Evolutionary conservation across 306 rosid species (phyloP).

Genomic region (Pachyrhizus erosus): DNA sequence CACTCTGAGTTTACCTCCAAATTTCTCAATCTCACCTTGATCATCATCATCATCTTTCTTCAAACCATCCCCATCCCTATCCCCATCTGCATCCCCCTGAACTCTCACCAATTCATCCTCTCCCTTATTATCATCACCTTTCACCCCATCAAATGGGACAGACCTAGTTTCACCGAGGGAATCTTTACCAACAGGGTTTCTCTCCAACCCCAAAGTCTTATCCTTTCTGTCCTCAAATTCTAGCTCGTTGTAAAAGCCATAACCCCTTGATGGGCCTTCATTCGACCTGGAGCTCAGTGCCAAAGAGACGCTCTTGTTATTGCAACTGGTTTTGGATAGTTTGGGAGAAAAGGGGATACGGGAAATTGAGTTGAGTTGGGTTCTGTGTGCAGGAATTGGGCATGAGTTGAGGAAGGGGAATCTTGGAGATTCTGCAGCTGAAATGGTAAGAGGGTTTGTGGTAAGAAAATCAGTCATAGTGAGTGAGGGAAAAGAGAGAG

Average conservation of each 20-base stretch:
- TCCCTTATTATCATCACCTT: slow-evolving; percentile 32
- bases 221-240: slow-evolving; percentile 55
- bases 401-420: slow-evolving; percentile 37
- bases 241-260: slow-evolving; percentile 50
- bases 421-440: slow-evolving; percentile 49
- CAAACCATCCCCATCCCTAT: slow-evolving; percentile 10
- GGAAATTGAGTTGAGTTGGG: slow-evolving; percentile 21
- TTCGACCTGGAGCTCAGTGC: slow-evolving; percentile 37
- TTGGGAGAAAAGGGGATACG: slow-evolving; percentile 25
- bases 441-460: slow-evolving; percentile 42
- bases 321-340: slow-evolving; percentile 23
- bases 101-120: slow-evolving; percentile 51
- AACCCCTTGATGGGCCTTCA: slow-evolving; percentile 40
- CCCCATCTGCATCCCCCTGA: slow-evolving; percentile 41
- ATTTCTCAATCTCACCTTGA: slow-evolving; percentile 43
- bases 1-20: slow-evolving; percentile 51
- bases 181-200: slow-evolving; percentile 27
- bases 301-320: not conserved
- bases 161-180: slow-evolving; percentile 33
- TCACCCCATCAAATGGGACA: slow-evolving; percentile 35
- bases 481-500: not conserved
- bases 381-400: not conserved
- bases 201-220: slow-evolving; percentile 43
- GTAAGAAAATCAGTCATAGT: slow-evolving; percentile 53
- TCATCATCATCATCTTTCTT: slow-evolving; percentile 52